Percentiles rank a stretch among this genome's conserved stretches.
phyloP scores from a whole-genome alignment of 2,329 filamentous ascomycete genomes.

The Camptophora hylomeconis region DNA sequence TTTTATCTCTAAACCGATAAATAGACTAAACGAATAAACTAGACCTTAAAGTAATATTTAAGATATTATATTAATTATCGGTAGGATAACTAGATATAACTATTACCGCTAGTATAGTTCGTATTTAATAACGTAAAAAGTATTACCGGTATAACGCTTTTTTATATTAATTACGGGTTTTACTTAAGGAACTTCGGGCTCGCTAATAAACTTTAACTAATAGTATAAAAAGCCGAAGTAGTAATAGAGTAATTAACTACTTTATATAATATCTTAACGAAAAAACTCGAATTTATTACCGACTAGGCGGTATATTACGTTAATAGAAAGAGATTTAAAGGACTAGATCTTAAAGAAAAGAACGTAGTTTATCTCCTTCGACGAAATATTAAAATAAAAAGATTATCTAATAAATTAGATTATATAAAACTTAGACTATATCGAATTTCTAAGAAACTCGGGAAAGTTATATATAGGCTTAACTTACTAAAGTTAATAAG shows the following conservation, averaged over 20 bases:
- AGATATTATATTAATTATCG: conserved; percentile 9
- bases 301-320: neutral
- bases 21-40: conserved; percentile 11
- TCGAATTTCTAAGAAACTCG: conserved; percentile 3
- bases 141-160: neutral
- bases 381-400: conserved; percentile 7
- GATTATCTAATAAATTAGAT: conserved; percentile 6
- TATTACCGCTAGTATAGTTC: conserved; percentile 4
- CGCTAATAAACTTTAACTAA: neutral
- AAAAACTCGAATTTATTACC: conserved; percentile 1
- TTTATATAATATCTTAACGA: conserved; percentile 4
- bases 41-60: conserved; percentile 10
- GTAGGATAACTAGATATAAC: conserved; percentile 9
- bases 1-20: conserved; percentile 8
- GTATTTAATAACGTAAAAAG: conserved; percentile 3
- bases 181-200: neutral
- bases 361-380: conserved; percentile 3
- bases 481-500: conserved; percentile 2
- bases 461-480: conserved; percentile 1
- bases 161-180: conserved; percentile 4
- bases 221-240: conserved; percentile 2
- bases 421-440: conserved; percentile 6
- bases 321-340: conserved; percentile 5
- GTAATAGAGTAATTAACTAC: neutral
- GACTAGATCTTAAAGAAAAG: conserved; percentile 3